phyloP scores from a whole-genome alignment of 257 asterid genomes.

The Nicotiana obtusifolia region DNA sequence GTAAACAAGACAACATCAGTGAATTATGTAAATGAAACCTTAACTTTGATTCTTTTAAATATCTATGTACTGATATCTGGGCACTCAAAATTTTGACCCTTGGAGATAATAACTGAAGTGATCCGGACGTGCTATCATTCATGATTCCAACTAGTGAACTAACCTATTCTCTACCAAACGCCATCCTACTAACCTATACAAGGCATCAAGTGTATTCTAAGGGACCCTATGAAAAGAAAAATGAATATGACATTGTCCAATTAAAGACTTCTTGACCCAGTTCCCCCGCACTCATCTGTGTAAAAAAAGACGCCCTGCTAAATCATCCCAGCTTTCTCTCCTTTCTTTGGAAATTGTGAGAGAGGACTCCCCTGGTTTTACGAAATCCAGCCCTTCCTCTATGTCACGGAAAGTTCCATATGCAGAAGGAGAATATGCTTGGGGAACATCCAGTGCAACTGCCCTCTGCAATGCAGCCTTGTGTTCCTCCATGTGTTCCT shows the following conservation, averaged over 20 bases:
- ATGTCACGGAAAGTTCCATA: constrained; percentile 72
- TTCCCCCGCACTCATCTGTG: constrained; percentile 12
- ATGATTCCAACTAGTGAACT: background rate
- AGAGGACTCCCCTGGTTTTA: constrained; percentile 18
- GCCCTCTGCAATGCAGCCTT: constrained; percentile 81
- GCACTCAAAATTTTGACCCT: background rate
- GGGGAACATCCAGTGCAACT: constrained; percentile 67
- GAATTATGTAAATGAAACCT: background rate
- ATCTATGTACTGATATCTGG: background rate
- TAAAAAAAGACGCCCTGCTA: constrained; percentile 15
- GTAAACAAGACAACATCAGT: background rate
- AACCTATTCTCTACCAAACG: background rate
- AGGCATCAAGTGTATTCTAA: background rate
- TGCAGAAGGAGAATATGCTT: constrained; percentile 52
- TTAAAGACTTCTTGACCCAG: constrained; percentile 5
- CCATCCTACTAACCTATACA: constrained; percentile 6
- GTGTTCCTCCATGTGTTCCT: constrained; percentile 75
- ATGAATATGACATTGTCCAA: background rate
- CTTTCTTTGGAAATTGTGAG: constrained; percentile 10
- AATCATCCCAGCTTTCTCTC: constrained; percentile 22
- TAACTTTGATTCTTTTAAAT: background rate
- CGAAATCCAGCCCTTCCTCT: constrained; percentile 47
- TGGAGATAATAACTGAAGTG: background rate
- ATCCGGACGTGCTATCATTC: background rate
- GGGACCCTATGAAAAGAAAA: background rate